These are phyloP conservation scores for Sapria himalayana DNA, from an alignment of 345 rosid species.

Conservation along the genomic window DNA sequence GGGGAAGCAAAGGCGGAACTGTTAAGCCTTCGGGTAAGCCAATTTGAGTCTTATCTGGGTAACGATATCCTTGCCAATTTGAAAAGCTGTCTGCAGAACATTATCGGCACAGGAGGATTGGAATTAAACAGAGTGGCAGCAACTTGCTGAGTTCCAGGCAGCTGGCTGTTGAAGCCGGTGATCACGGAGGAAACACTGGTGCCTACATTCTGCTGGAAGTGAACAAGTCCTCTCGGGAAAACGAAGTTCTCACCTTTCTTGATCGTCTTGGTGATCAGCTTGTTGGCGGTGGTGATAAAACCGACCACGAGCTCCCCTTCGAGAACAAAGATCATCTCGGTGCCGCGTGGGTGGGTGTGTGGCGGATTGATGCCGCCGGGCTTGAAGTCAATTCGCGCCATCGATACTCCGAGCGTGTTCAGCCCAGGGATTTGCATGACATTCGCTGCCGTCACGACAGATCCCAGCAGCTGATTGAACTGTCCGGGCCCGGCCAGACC, in stretches of 20 bases:
- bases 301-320: constrained; percentile 48
- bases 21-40: no score
- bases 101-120: constrained; percentile 35
- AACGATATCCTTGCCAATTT: no score
- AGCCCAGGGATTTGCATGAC: constrained; percentile 44
- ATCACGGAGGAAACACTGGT: constrained; percentile 22
- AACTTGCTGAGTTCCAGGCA: constrained; percentile 37
- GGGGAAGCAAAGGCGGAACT: no score
- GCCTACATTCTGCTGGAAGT: constrained; percentile 43
- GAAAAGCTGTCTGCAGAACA: constrained; percentile 44
- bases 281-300: constrained; percentile 43
- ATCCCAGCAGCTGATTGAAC: constrained; percentile 29
- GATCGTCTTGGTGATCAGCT: constrained; percentile 21
- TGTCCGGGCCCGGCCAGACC: constrained; percentile 31
- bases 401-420: constrained; percentile 42
- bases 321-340: constrained; percentile 34
- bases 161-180: constrained; percentile 39
- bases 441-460: constrained; percentile 27
- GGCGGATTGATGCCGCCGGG: constrained; percentile 46
- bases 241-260: constrained; percentile 38
- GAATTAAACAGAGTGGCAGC: constrained; percentile 21
- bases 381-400: constrained; percentile 33
- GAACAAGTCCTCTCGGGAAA: constrained; percentile 46
- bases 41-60: no score
- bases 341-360: constrained; percentile 55